Conservation (phyloP, 305 asterid species). For the Fraxinus greggii region DNA sequence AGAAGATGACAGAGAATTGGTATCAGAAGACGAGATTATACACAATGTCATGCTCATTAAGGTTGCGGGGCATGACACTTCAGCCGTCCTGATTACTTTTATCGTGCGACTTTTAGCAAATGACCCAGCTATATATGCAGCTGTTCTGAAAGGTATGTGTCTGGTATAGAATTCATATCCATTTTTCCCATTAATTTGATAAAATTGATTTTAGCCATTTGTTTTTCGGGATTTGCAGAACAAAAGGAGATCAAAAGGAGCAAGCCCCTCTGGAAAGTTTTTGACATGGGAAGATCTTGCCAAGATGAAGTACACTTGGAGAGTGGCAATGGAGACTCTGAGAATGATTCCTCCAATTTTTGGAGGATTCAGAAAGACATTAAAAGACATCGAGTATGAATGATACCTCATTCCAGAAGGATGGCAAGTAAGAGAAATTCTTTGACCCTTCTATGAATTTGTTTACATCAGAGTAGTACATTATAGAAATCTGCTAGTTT, state of each 20-base stretch:
- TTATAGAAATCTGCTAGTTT: not conserved
- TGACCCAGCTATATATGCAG: slow-evolving; percentile 38
- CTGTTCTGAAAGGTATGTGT: slow-evolving; percentile 54
- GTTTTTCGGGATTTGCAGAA: slow-evolving; percentile 32
- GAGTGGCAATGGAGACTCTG: slow-evolving; percentile 67
- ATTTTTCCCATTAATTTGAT: not conserved
- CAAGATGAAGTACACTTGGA: slow-evolving; percentile 76
- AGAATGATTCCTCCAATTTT: slow-evolving; percentile 58
- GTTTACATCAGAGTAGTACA: not conserved
- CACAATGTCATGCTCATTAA: slow-evolving; percentile 60
- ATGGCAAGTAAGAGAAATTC: slow-evolving; percentile 60
- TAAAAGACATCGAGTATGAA: slow-evolving; percentile 53
- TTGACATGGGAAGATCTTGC: slow-evolving; percentile 73
- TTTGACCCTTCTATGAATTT: not conserved
- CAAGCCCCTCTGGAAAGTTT: slow-evolving; percentile 34
- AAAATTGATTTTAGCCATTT: not conserved
- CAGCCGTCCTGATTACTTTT: slow-evolving; percentile 59
- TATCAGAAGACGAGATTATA: slow-evolving; percentile 64
- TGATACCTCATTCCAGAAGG: slow-evolving; percentile 74
- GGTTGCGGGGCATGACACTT: slow-evolving; percentile 71
- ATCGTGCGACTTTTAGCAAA: slow-evolving; percentile 49
- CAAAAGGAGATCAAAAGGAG: slow-evolving; percentile 59
- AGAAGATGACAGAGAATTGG: slow-evolving; percentile 31
- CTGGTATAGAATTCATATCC: not conserved
- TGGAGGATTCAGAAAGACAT: slow-evolving; percentile 59